Base-by-base conservation (phyloP, 306 rosid genomes). In the Vigna radiata region DNA sequence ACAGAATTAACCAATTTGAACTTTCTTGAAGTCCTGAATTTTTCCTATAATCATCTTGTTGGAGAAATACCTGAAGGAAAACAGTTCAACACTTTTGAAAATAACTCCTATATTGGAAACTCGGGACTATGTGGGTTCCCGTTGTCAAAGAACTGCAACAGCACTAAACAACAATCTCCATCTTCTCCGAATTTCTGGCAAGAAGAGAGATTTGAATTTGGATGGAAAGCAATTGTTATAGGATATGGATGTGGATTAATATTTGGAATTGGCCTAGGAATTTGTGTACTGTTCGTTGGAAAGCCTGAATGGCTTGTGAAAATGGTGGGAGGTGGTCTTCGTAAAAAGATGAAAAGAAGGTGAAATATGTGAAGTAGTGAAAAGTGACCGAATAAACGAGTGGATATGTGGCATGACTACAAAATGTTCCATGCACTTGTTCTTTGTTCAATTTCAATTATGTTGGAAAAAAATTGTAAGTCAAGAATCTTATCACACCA, bases 211-310 rank as follows among this genome's bases (percentile, higher is more conserved):
- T 16, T 48, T 27, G 52, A 69, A 65, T 70, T 85, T 76, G 80
- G 75, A 16, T 83, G 86, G 86, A 54, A 83, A 49, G 23, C 66
- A 9, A 70, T 79, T 33, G 73, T 74, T 3, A 43, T 75, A 8
- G 86, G 85, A 60, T 87, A 81, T 72, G 88, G 78, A 75, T 81
- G 84, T 79, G 85, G 83, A 72, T 8, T 68, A 9, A 69, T 80
- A 3, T 13, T 83, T 59, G 82, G 86, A 70, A 12, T 81, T 6
- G 58, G 78, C 0, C 0, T 74, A 19, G 5, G 86, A 80, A 77
- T 74, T 55, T 39, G 41, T 29, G 25, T 86, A 17, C 25, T 81
- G 37, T 9, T 19, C 21, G 1, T 19, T 1, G 68, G 68, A 33
- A 77, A 49, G 31, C 69, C 74, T 6, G 48, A 67, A 39, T 64